These are phyloP conservation scores for Pisolithus orientalis DNA, from an alignment of 768 basidiomycete species.

Conservation along the genomic window DNA sequence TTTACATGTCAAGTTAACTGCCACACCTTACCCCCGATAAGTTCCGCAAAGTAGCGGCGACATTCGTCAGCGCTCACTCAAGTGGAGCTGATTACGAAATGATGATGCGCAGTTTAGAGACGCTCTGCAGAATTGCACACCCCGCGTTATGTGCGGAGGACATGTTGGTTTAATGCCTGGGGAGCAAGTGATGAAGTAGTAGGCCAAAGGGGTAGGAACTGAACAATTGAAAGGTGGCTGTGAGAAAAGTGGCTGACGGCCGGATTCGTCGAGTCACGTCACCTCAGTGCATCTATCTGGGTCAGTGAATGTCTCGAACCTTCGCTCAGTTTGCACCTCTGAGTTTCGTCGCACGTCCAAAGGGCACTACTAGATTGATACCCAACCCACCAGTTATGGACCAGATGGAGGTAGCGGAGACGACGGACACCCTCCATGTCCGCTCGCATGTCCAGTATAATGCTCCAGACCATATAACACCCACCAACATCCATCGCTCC, in stretches of 20 bases:
- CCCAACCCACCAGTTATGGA: constrained; percentile 13
- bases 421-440: constrained; percentile 56
- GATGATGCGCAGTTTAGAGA: too few relatives aligned
- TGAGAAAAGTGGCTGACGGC: too few relatives aligned
- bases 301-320: background rate
- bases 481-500: constrained; percentile 49
- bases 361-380: background rate
- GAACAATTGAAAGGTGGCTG: too few relatives aligned
- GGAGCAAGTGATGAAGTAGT: too few relatives aligned
- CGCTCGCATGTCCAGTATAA: constrained; percentile 74
- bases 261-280: too few relatives aligned
- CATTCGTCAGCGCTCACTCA: background rate
- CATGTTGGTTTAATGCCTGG: too few relatives aligned
- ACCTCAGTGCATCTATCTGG: background rate
- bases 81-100: background rate
- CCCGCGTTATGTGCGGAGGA: too few relatives aligned
- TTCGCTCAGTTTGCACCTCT: background rate
- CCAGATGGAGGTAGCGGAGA: constrained; percentile 31
- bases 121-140: too few relatives aligned
- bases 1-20: background rate
- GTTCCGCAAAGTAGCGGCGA: background rate
- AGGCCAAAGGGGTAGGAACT: too few relatives aligned
- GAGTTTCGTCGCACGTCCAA: background rate
- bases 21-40: background rate
- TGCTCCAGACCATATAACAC: constrained; percentile 58